Conservation (phyloP, 495 filamentous ascomycete species). For the Podospora tetraspora region DNA sequence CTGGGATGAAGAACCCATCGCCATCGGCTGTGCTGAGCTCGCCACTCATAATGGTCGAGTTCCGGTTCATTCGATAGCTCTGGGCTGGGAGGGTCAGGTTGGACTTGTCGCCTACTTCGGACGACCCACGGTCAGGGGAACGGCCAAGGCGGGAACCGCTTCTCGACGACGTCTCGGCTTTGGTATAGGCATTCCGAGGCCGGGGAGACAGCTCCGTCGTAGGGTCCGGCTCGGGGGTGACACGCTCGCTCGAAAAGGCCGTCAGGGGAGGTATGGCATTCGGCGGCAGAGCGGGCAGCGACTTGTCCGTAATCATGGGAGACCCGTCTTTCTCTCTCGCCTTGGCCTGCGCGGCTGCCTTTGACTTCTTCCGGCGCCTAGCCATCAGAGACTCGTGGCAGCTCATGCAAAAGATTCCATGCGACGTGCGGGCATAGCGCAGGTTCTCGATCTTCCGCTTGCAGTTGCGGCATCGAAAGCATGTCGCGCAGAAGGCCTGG, state of each 20-base stretch:
- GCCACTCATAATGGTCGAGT: constrained; percentile 59
- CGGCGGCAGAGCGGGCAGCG: constrained; percentile 84
- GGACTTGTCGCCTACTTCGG: constrained; percentile 43
- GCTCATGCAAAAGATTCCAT: constrained; percentile 99
- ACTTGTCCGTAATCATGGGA: constrained; percentile 80
- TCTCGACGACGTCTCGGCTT: constrained; percentile 45
- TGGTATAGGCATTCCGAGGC: constrained; percentile 48
- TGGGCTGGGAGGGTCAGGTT: constrained; percentile 65
- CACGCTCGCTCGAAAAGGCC: constrained; percentile 58
- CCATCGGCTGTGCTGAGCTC: constrained; percentile 56
- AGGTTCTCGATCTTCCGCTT: constrained; percentile 98
- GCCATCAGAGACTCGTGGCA: constrained; percentile 99
- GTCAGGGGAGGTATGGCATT: constrained; percentile 54
- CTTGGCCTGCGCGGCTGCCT: constrained; percentile 56
- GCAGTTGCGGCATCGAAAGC: constrained; percentile 96
- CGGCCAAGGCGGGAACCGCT: constrained; percentile 45
- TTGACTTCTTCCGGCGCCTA: constrained; percentile 80
- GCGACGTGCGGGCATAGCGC: constrained; percentile 93
- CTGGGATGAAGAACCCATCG: constrained; percentile 82
- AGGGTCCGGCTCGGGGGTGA: constrained; percentile 70
- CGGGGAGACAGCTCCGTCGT: constrained; percentile 67
- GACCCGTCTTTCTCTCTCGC: constrained; percentile 54
- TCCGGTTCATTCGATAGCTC: constrained; percentile 72
- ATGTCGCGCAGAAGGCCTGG: constrained; percentile 96
- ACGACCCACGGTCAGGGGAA: constrained; percentile 42